A percentile compares a stretch with the other conserved stretches of the same genome.
Conservation (phyloP, 1,139 yeast species). For the Blastobotrys illinoisensis region DNA sequence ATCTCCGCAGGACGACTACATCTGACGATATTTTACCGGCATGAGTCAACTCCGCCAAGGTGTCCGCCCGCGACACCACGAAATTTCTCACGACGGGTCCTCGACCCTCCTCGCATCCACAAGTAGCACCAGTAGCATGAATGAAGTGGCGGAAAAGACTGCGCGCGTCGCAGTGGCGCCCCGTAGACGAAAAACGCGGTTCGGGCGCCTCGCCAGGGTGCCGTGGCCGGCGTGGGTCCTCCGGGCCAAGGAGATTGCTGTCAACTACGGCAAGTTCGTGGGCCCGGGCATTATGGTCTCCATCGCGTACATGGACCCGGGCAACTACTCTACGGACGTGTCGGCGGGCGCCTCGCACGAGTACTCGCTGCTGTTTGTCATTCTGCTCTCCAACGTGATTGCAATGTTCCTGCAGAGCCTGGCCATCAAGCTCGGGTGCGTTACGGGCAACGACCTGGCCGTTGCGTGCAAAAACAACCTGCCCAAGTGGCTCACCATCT, state of each 20-base stretch:
- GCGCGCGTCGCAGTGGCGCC: neutral
- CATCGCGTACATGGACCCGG: slow-evolving; percentile 83
- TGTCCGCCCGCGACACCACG: neutral
- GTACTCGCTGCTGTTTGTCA: slow-evolving; percentile 60
- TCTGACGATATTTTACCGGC: neutral
- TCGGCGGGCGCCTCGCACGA: slow-evolving; percentile 69
- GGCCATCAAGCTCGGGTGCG: slow-evolving; percentile 72
- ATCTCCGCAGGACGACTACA: neutral
- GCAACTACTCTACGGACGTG: slow-evolving; percentile 76
- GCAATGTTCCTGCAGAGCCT: slow-evolving; percentile 71
- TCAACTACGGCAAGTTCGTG: slow-evolving; percentile 55
- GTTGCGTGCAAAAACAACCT: slow-evolving; percentile 58
- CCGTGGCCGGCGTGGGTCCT: slow-evolving; percentile 8
- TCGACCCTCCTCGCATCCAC: neutral
- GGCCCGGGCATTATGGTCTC: slow-evolving; percentile 76
- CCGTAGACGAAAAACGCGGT: neutral
- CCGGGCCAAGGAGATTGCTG: slow-evolving; percentile 22
- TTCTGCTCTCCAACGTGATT: slow-evolving; percentile 59
- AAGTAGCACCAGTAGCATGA: neutral
- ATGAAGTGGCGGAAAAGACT: neutral
- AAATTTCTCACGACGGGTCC: neutral
- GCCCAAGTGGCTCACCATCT: slow-evolving; percentile 54
- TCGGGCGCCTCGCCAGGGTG: neutral
- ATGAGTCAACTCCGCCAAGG: neutral
- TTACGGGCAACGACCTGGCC: slow-evolving; percentile 74